Evolutionary conservation across 805 yeast species (phyloP), one percentile per base, ranked within the genome.

Genomic region (Candida yuanshanica): DNA sequence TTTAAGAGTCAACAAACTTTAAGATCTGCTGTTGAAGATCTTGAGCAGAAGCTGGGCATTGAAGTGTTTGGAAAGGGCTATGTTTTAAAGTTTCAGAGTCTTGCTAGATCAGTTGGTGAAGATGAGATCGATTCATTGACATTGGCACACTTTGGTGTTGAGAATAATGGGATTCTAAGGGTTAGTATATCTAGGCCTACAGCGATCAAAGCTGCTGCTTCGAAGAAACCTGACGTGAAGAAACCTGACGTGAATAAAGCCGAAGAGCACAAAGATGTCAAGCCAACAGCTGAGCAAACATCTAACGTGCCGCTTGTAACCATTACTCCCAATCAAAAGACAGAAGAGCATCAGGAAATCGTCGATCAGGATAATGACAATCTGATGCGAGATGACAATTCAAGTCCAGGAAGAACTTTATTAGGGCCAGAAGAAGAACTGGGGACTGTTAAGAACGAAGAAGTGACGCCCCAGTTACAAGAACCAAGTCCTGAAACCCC

Each of bases 81-180:
- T 44, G 16, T 50, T 34, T 16, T 53, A 25, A 53, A 50, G 18
- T 43, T 56, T 16, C 51, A 50, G 17, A 47, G 49, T n/a, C 31
- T 56, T 8, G 39, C 54, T 1, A 51, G 45, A 34, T 43, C 42
- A 1, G 42, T 49, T 5, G 49, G 43, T 12, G 45, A 47, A 20
- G 47, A 42, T 21, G 43, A 36, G 0, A 40, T 52, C 17, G 41
- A n/a, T 10, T 7, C 35, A 2, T 12, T 20, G 5, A 40, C 49
- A 4, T 32, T 56, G 13, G 31, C 41, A 1, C 45, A 51, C 17
- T 32, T 53, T 20, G 61, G 61, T 2, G 44, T 47, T 22, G 59
- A 52, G 24, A 42, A 52, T 25, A 53, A 50, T 32, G 56, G 53
- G 14, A 49, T 59, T 4, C 34, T 60, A 16, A 48, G 59, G 38